These are phyloP conservation scores for Elaeis oleifera DNA, from an alignment of 202 grass and related monocot species.

Conservation along the genomic window DNA sequence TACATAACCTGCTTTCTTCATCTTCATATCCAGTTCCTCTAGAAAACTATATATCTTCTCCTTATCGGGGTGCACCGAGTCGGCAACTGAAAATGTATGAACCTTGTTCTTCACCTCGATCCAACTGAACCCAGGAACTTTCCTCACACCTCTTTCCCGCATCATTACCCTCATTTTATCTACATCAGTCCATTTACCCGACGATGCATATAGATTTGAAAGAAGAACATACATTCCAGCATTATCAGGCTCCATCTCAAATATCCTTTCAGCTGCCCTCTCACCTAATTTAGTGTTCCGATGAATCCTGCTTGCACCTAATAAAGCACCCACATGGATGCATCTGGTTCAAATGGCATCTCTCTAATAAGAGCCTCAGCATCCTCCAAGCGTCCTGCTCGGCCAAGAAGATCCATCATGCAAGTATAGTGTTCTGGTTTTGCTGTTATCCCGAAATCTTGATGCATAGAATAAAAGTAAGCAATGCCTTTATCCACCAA, in stretches of 20 bases:
- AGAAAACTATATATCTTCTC: conserved; percentile 78
- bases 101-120: conserved; percentile 83
- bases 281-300: conserved; percentile 69
- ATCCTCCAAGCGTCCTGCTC: conserved; percentile 46
- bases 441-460: conserved; percentile 27
- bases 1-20: conserved; percentile 73
- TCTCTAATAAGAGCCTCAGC: conserved; percentile 66
- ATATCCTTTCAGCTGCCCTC: conserved; percentile 70
- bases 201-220: conserved; percentile 84
- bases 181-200: conserved; percentile 70
- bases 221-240: conserved; percentile 93
- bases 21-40: conserved; percentile 61
- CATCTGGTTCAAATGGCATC: conserved; percentile 75
- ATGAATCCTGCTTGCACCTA: conserved; percentile 90
- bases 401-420: conserved; percentile 51
- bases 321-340: conserved; percentile 83
- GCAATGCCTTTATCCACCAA: conserved; percentile 39
- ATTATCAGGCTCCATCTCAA: conserved; percentile 89
- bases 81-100: conserved; percentile 71
- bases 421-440: conserved; percentile 42
- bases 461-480: conserved; percentile 36
- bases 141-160: conserved; percentile 58
- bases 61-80: conserved; percentile 69
- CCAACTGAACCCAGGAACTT: conserved; percentile 87
- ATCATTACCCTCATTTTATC: conserved; percentile 76